Conservation (phyloP, 257 asterid species). For the Capsicum chinense region DNA sequence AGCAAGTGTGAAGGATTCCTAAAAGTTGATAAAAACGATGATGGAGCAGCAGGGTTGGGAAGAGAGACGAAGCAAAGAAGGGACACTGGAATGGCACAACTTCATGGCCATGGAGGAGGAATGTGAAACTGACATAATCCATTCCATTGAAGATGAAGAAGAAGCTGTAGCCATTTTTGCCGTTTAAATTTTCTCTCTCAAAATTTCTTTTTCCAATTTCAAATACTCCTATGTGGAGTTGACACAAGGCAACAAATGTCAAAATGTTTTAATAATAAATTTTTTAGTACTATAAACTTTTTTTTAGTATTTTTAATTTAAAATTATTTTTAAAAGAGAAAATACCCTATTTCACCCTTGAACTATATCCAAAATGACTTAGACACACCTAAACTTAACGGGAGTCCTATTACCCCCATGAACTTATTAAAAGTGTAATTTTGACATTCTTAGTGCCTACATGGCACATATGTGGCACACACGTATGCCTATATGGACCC, state of each 20-base stretch:
- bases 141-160: not conserved
- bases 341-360: no score
- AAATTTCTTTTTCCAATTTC: not conserved
- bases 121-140: not conserved
- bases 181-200: not conserved
- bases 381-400: no score
- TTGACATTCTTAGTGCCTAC: no score
- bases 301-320: no score
- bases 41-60: constrained; percentile 17
- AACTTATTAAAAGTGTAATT: no score
- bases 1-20: not conserved
- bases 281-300: no score
- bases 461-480: no score
- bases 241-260: not conserved
- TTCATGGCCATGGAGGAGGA: not conserved
- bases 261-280: no score
- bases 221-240: not conserved
- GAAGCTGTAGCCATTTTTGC: not conserved
- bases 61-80: constrained; percentile 2
- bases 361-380: no score
- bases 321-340: no score
- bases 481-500: no score
- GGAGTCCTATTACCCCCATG: no score
- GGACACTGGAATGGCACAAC: not conserved
- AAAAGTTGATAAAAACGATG: not conserved